These are phyloP conservation scores for Lycium barbarum DNA, from an alignment of 257 asterid genomes.

Conservation along the genomic window DNA sequence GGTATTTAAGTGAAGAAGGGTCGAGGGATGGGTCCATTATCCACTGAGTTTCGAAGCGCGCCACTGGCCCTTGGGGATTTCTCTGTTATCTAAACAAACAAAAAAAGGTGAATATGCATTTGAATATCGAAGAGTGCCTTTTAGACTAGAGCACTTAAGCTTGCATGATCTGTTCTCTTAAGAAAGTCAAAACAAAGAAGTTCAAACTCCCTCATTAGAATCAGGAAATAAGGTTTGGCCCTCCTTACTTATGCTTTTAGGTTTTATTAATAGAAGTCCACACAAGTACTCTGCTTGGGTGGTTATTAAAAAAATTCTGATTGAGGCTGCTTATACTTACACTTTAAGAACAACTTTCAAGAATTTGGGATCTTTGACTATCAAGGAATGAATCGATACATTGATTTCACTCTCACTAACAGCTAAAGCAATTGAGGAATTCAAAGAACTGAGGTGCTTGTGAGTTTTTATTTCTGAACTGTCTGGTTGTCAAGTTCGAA, in stretches of 20 bases:
- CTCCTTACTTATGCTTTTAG: not conserved
- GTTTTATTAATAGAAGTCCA: not conserved
- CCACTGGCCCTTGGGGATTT: not conserved
- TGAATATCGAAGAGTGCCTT: not conserved
- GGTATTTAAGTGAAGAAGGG: not conserved
- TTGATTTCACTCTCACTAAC: not conserved
- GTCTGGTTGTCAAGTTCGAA: slow-evolving; percentile 12
- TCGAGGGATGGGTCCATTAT: not conserved
- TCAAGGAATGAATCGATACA: not conserved
- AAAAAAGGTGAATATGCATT: not conserved
- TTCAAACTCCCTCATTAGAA: not conserved
- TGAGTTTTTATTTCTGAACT: slow-evolving; percentile 19
- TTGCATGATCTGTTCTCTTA: slow-evolving; percentile 1
- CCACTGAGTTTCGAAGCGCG: not conserved
- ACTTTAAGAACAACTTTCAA: not conserved
- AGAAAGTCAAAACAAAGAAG: not conserved
- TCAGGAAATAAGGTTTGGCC: not conserved
- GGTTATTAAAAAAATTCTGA: not conserved
- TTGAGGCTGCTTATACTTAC: not conserved
- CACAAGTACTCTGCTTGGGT: not conserved
- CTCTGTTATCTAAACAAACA: not conserved
- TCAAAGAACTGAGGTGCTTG: slow-evolving; percentile 9
- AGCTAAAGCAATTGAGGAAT: slow-evolving; percentile 3
- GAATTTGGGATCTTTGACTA: slow-evolving; percentile 2
- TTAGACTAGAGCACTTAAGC: not conserved